Evolutionary conservation across 108 stramenopile species (phyloP), one percentile per base, ranked within the genome.

Genomic region (Pseudonitzschia multistriata): DNA sequence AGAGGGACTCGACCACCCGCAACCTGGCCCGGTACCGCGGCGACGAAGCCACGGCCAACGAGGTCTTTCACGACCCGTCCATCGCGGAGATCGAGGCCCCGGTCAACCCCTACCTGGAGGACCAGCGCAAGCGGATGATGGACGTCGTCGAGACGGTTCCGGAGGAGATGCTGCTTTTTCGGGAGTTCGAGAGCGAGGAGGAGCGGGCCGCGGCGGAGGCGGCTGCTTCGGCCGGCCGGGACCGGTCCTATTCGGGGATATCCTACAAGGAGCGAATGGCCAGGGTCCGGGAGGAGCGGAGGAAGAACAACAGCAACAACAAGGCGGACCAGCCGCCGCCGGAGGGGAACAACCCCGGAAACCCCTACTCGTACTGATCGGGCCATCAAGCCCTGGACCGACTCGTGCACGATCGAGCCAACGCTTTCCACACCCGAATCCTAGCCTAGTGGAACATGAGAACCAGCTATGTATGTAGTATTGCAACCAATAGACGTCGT

Each of bases 1-100:
- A 92, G 71, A 81, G 83, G 37, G 91, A 92, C 75, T 89, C 88
- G 21, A 78, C 83, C 28, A 77, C 84, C 30, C 75, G 91, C 6
- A 89, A 81, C 30, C n/a, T 68, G 17, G 91, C 91, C 19, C 64
- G 91, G 62, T 52, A 77, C 36, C n/a, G 61, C 3, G 91, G 91
- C 10, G 88, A 92, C 69, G 66, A 62, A 3, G 78, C 83, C 36
- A 67, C 67, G 37, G 86, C 88, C 56, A 86, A 92, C 72, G 57
- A 71, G 19, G 83, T 88, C 35, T 88, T 89, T 72, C 72, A 67
- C 4, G 87, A 92, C 74, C 76, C 73, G 5, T 28, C 49, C 21
- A 78, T 92, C 3, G 39, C 64, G 37, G 54, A 61, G 7, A 78
- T 92, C 48, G 53, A 71, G 35, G 66, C 77, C 66, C 31, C 50